phyloP scores from a whole-genome alignment of 495 filamentous ascomycete genomes.

The Penicillium atrosanguineum region DNA sequence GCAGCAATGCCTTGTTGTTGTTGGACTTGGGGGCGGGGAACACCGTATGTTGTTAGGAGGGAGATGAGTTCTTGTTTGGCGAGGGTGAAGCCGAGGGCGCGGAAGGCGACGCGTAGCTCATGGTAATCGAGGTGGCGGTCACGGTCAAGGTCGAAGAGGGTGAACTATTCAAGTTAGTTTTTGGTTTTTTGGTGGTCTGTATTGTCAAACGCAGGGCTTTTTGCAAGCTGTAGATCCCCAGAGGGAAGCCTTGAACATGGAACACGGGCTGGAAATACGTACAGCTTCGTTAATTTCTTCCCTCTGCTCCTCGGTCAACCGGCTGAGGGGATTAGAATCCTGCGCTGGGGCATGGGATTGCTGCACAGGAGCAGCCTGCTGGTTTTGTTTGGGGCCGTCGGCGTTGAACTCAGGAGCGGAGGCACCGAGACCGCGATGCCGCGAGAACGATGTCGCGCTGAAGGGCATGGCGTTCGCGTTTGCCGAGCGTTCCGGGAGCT shows the following conservation, averaged over 20 bases:
- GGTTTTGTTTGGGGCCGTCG: constrained; percentile 30
- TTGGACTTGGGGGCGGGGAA: constrained; percentile 51
- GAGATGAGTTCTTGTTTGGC: constrained; percentile 77
- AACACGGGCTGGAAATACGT: constrained; percentile 22
- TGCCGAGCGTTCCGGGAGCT: constrained; percentile 49
- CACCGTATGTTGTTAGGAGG: constrained; percentile 72
- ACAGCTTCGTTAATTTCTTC: constrained; percentile 91
- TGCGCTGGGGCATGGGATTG: constrained; percentile 39
- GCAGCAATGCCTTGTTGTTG: constrained; percentile 27
- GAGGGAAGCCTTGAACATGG: not conserved
- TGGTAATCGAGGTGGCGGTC: constrained; percentile 94
- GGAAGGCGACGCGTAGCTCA: constrained; percentile 95
- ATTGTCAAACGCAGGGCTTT: not conserved
- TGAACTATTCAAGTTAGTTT: constrained; percentile 63
- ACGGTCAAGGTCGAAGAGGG: constrained; percentile 95
- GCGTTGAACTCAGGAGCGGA: constrained; percentile 28
- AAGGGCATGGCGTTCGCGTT: constrained; percentile 44
- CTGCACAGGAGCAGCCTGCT: constrained; percentile 28
- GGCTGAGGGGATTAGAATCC: constrained; percentile 47
- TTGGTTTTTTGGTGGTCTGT: not conserved
- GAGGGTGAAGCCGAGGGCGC: constrained; percentile 90
- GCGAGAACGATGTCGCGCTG: constrained; percentile 47
- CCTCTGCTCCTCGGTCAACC: constrained; percentile 77
- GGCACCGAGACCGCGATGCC: constrained; percentile 33
- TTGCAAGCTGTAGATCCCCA: not conserved